Base-by-base conservation (phyloP, 2,329 filamentous ascomycete species). In the Clonostachys rhizophaga region DNA sequence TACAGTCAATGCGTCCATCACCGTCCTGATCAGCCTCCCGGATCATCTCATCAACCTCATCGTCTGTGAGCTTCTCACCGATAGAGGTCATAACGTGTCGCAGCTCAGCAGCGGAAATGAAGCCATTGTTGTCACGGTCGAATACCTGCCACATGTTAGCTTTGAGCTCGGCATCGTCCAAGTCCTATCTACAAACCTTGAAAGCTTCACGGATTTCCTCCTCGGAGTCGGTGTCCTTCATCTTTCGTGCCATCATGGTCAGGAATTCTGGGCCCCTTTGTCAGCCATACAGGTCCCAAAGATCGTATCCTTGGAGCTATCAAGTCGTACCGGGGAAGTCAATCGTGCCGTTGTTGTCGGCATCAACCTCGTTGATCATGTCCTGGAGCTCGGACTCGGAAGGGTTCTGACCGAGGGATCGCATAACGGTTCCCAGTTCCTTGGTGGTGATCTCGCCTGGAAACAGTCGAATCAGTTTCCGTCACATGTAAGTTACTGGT, bases 281-380 rank as follows among this genome's bases (percentile, higher is more conserved):
- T 47, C 33, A 47, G 35, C 13, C 17, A 16, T 45, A 16, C 20
- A 16, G 40, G 34, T 36, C 20, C 11, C 34, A 45, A 12, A 18
- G 36, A 33, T 16, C 39, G 24, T 9, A 2, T 30, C 24, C 10
- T 30, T 30, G 9, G 24, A 30, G 24, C 24, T 30, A 9, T 13
- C 13, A 16, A 42, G 34, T n/a, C 80, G 59, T 81, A 92, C 89
- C 89, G 63, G 89, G 89, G 68, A 94, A 94, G 68, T 94, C 89
- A 63, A 94, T 94, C 57, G 89, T 94, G 71, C 89, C 89, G 64
- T 92, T 94, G 81, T 92, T 94, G 74, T 94, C 89, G 61, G 88
- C 88, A 62, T 94, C 89, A 54, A 94, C 89, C 75, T 94, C 89
- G 72, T 94, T 92, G 75, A 94, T 94, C 89, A 94, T 94, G 65